Percentiles rank a stretch among this genome's conserved stretches.
These are phyloP conservation scores for Yamadazyma triangularis DNA, from an alignment of 1,139 yeast genomes.

Conservation along the genomic window DNA sequence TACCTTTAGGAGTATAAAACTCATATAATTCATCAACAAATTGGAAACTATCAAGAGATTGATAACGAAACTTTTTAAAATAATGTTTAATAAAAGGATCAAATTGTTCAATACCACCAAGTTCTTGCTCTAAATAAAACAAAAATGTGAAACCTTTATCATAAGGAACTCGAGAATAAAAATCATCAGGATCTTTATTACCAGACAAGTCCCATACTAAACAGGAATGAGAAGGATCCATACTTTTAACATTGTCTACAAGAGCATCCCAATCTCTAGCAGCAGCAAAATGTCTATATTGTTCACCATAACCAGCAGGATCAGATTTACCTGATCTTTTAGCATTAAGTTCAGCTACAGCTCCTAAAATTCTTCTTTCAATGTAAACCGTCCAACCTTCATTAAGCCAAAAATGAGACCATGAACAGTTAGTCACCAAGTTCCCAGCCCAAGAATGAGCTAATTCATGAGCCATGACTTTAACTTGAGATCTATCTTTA, in stretches of 20 bases:
- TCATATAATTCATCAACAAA: constrained; percentile 27
- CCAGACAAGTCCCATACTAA: constrained; percentile 26
- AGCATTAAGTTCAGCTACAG: constrained; percentile 25
- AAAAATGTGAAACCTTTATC: constrained; percentile 35
- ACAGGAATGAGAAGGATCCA: constrained; percentile 19
- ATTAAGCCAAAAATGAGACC: constrained; percentile 39
- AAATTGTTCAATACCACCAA: constrained; percentile 25
- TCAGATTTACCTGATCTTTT: constrained; percentile 15
- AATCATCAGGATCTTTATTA: constrained; percentile 28
- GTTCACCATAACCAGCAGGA: constrained; percentile 23
- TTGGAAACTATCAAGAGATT: constrained; percentile 26
- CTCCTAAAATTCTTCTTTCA: constrained; percentile 31
- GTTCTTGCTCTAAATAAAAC: constrained; percentile 21
- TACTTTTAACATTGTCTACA: constrained; percentile 17
- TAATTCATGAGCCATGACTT: constrained; percentile 35
- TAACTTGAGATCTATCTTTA: constrained; percentile 31
- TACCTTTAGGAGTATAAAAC: constrained; percentile 57
- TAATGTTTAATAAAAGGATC: constrained; percentile 31
- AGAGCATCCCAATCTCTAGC: constrained; percentile 29
- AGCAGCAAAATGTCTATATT: constrained; percentile 27
- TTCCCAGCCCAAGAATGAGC: constrained; percentile 40
- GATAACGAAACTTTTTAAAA: constrained; percentile 26
- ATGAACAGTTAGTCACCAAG: constrained; percentile 31
- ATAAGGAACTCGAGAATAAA: constrained; percentile 31
- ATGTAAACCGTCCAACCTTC: constrained; percentile 40